Evolutionary conservation across 2,329 filamentous ascomycete species (phyloP).

Genomic region (Aspergillus cejpii): DNA sequence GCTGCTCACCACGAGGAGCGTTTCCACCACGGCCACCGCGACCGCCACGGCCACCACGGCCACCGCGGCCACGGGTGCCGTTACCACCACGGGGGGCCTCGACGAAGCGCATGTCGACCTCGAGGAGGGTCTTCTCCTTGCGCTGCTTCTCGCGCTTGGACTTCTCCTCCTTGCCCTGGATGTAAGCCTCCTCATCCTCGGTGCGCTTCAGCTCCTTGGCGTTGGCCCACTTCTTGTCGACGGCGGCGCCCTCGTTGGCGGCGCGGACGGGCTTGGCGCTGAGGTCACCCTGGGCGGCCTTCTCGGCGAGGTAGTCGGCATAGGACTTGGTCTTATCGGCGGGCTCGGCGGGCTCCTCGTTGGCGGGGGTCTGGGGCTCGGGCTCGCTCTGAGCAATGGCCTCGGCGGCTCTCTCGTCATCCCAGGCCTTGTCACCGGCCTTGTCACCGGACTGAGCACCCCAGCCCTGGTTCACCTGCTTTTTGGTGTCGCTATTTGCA

Average conservation of each 20-base stretch:
- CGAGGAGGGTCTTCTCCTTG: slow-evolving; percentile 83
- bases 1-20: slow-evolving; percentile 19
- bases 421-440: slow-evolving; percentile 78
- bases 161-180: slow-evolving; percentile 69
- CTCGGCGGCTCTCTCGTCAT: slow-evolving; percentile 87
- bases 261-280: slow-evolving; percentile 68
- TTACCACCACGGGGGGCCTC: slow-evolving; percentile 52
- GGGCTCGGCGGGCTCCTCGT: slow-evolving; percentile 50
- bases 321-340: slow-evolving; percentile 90
- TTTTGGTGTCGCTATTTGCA: slow-evolving; percentile 36
- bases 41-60: slow-evolving; percentile 41
- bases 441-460: slow-evolving; percentile 73
- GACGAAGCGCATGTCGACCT: slow-evolving; percentile 78
- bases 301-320: slow-evolving; percentile 75
- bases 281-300: slow-evolving; percentile 61
- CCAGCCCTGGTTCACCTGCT: slow-evolving; percentile 71
- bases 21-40: slow-evolving; percentile 20
- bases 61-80: slow-evolving; percentile 30
- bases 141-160: slow-evolving; percentile 74
- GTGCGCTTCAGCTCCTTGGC: slow-evolving; percentile 60
- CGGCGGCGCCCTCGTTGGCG: slow-evolving; percentile 84
- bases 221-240: slow-evolving; percentile 85
- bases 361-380: slow-evolving; percentile 52
- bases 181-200: slow-evolving; percentile 63
- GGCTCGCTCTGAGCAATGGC: slow-evolving; percentile 77